Percentiles rank a stretch among this genome's conserved stretches.
Conservation (phyloP, 345 rosid genomes). For the Citrus trifoliata region DNA sequence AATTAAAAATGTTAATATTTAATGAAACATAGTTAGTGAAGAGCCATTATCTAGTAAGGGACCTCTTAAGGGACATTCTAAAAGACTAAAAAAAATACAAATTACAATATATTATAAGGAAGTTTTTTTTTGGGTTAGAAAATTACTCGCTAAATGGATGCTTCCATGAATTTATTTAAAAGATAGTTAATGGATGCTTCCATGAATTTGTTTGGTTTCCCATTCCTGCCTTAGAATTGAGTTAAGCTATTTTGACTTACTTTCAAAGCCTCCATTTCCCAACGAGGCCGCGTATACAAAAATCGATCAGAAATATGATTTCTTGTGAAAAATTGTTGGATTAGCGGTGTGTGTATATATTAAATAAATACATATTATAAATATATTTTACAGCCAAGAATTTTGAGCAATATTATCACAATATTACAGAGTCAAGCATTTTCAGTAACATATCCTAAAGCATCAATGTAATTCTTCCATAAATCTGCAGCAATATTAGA, state of each 20-base stretch:
- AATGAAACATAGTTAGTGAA: no score
- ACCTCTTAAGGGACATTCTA: no score
- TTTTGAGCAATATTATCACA: not conserved
- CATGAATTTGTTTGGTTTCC: not conserved
- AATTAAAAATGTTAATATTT: no score
- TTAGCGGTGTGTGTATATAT: not conserved
- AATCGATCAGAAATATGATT: not conserved
- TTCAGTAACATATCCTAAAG: slow-evolving; percentile 30
- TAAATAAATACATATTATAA: not conserved
- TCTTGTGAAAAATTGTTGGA: not conserved
- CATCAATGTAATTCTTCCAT: slow-evolving; percentile 34
- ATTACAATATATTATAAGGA: no score
- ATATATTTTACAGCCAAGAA: not conserved
- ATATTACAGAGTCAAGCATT: slow-evolving; percentile 11
- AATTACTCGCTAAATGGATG: no score
- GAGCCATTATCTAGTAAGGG: no score
- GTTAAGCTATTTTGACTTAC: not conserved
- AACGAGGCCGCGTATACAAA: not conserved
- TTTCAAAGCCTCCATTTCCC: not conserved
- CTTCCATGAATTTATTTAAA: no score
- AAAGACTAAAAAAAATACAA: no score
- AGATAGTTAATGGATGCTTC: not conserved
- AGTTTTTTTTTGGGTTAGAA: no score
- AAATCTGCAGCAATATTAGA: slow-evolving; percentile 23
- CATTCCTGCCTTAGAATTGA: not conserved